Evolutionary conservation across 1,284 basidiomycete species (phyloP).

Genomic region (Cerrena zonata): DNA sequence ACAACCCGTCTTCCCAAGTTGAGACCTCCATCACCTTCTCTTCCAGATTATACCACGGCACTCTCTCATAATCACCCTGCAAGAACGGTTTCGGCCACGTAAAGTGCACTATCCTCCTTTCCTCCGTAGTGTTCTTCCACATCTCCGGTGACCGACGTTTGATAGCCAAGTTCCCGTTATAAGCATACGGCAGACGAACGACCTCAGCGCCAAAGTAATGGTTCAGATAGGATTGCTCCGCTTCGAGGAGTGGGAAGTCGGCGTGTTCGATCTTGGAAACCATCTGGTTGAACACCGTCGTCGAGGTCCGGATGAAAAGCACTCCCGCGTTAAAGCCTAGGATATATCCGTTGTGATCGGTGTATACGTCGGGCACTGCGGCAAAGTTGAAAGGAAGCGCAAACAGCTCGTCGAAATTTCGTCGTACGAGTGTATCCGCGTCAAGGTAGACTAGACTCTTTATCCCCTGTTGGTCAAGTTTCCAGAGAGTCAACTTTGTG

Average conservation of each 20-base stretch:
- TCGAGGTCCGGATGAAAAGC: slow-evolving; percentile 32
- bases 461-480: slow-evolving; percentile 31
- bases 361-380: slow-evolving; percentile 39
- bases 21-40: slow-evolving; percentile 37
- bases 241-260: slow-evolving; percentile 30
- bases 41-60: slow-evolving; percentile 34
- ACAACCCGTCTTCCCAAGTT: slow-evolving; percentile 27
- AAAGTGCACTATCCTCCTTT: slow-evolving; percentile 38
- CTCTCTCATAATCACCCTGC: slow-evolving; percentile 4
- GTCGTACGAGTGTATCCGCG: slow-evolving; percentile 30
- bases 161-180: slow-evolving; percentile 42
- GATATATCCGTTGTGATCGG: slow-evolving; percentile 30
- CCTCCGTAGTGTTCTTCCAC: slow-evolving; percentile 32
- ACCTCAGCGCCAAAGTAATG: slow-evolving; percentile 35
- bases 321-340: slow-evolving; percentile 41
- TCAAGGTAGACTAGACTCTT: slow-evolving; percentile 8
- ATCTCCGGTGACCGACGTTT: slow-evolving; percentile 31
- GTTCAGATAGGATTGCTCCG: slow-evolving; percentile 43
- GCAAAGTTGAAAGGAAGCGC: slow-evolving; percentile 37
- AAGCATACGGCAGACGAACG: slow-evolving; percentile 37
- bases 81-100: slow-evolving; percentile 39
- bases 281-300: slow-evolving; percentile 32
- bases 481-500: slow-evolving; percentile 42
- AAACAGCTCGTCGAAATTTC: slow-evolving; percentile 43
- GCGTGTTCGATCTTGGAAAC: slow-evolving; percentile 30